Conservation (phyloP, 306 rosid species). For the Cucumis sativus region DNA sequence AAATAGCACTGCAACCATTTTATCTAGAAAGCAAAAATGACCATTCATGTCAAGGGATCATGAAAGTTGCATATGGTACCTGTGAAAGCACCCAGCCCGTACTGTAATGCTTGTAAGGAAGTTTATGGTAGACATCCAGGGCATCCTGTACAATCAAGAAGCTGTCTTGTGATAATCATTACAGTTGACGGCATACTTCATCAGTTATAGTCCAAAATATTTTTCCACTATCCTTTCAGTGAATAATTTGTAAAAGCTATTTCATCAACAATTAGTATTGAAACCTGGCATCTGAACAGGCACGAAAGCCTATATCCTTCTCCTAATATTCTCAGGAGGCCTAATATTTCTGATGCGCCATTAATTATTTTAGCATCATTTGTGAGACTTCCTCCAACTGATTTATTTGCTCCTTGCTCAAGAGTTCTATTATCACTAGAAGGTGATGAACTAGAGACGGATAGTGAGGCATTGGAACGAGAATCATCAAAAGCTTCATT, state of each 20-base stretch:
- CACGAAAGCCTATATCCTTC: slow-evolving; percentile 90
- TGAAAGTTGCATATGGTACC: slow-evolving; percentile 29
- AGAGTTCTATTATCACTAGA: slow-evolving; percentile 38
- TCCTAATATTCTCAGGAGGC: slow-evolving; percentile 75
- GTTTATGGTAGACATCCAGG: slow-evolving; percentile 64
- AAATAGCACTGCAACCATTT: neutral
- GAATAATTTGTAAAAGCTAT: neutral
- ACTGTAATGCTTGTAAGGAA: slow-evolving; percentile 81
- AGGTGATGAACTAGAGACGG: slow-evolving; percentile 42
- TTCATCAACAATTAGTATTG: slow-evolving; percentile 12
- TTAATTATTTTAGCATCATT: slow-evolving; percentile 41
- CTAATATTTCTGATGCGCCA: slow-evolving; percentile 64
- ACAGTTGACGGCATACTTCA: slow-evolving; percentile 9
- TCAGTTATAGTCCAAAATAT: slow-evolving; percentile 4
- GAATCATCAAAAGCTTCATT: slow-evolving; percentile 67
- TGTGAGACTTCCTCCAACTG: slow-evolving; percentile 35
- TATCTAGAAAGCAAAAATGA: neutral
- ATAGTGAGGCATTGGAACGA: slow-evolving; percentile 35
- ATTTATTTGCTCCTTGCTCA: slow-evolving; percentile 40
- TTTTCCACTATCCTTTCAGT: neutral
- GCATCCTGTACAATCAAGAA: slow-evolving; percentile 62
- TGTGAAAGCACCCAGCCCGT: slow-evolving; percentile 98
- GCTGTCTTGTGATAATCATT: slow-evolving; percentile 13
- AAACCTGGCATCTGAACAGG: slow-evolving; percentile 85
- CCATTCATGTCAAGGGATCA: neutral